phyloP scores from a whole-genome alignment of 495 filamentous ascomycete genomes.

The Physcia stellaris region DNA sequence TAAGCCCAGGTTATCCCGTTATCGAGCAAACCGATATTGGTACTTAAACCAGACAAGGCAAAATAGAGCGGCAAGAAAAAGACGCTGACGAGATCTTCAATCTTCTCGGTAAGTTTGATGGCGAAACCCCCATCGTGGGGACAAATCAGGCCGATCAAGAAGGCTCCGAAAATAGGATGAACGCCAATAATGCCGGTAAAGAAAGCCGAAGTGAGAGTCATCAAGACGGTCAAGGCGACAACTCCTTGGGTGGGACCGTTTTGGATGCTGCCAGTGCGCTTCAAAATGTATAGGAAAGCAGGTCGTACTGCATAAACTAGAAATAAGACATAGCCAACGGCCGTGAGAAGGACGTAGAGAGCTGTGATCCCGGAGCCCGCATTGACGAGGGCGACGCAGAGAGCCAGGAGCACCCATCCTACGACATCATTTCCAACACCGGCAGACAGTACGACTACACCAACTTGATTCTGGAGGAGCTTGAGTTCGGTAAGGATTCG shows the following conservation, averaged over 20 bases:
- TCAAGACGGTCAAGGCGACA: slow-evolving; percentile 67
- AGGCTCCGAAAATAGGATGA: slow-evolving; percentile 83
- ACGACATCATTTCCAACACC: slow-evolving; percentile 94
- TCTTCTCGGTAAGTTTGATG: slow-evolving; percentile 88
- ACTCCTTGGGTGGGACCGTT: slow-evolving; percentile 85
- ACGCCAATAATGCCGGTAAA: slow-evolving; percentile 91
- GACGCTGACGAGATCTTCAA: slow-evolving; percentile 80
- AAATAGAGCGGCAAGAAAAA: slow-evolving; percentile 95
- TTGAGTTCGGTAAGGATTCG: slow-evolving; percentile 91
- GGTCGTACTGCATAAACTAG: slow-evolving; percentile 65
- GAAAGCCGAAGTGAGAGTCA: slow-evolving; percentile 74
- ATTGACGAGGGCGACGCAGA: slow-evolving; percentile 91
- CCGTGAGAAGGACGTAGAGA: slow-evolving; percentile 70
- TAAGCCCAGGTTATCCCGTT: slow-evolving; percentile 83
- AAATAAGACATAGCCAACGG: slow-evolving; percentile 64
- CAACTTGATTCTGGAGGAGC: slow-evolving; percentile 69
- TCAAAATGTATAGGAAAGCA: slow-evolving; percentile 60
- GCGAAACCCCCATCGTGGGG: slow-evolving; percentile 91
- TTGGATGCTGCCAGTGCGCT: slow-evolving; percentile 61
- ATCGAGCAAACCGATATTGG: slow-evolving; percentile 75
- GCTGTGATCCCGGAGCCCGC: slow-evolving; percentile 73
- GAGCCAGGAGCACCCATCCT: slow-evolving; percentile 86
- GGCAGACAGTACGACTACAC: slow-evolving; percentile 81
- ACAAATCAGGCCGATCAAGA: slow-evolving; percentile 81
- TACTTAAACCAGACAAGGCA: slow-evolving; percentile 79